Evolutionary conservation across 202 grass and related monocot species (phyloP), one percentile per base, ranked within the genome.

Genomic region (Musa balbisiana): DNA sequence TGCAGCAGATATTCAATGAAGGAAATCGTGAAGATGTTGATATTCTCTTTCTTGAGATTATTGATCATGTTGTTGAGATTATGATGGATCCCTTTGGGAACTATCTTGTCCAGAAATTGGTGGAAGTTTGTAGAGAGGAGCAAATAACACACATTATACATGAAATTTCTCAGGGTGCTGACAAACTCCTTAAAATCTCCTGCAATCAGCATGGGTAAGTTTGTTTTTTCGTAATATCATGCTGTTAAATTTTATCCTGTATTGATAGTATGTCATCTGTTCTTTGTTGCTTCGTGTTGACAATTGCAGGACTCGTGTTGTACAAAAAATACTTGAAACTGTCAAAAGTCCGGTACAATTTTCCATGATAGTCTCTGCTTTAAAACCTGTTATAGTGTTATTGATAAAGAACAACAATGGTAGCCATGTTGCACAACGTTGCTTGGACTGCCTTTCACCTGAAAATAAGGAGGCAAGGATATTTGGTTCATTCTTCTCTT

Each of bases 281-380:
- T 25, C 62, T 79, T 69, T 81, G 23, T 65, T 69, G 25, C 67
- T 75, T 72, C 81, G 29, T 74, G 62, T 66, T 85, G 33, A n/a
- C 55, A 26, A 24, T 79, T 91, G 80, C 80, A 94, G 94, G 73
- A 88, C 90, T 33, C 90, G 87, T 66, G 83, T 79, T 13, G 91
- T 98, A 62, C 94, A 93, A 73, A 98, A 91, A 83, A 73, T 98
- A 74, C 88, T 98, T 65, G 94, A 92, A 64, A 87, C 80, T 53
- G 71, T 90, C 69, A 86, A 73, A 78, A 78, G 14, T 23, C 69
- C 67, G 0, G 77, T 85, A 63, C 82, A 92, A 79, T 53, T 74
- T 82, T 87, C 73, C 6, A 84, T 78, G 83, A 68, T 91, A 76
- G 87, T 89, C 20, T 82, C 74, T 33, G 76, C 91, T 62, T 76